Conservation (phyloP, 2,329 filamentous ascomycete genomes). For the Microdochium bolleyi region DNA sequence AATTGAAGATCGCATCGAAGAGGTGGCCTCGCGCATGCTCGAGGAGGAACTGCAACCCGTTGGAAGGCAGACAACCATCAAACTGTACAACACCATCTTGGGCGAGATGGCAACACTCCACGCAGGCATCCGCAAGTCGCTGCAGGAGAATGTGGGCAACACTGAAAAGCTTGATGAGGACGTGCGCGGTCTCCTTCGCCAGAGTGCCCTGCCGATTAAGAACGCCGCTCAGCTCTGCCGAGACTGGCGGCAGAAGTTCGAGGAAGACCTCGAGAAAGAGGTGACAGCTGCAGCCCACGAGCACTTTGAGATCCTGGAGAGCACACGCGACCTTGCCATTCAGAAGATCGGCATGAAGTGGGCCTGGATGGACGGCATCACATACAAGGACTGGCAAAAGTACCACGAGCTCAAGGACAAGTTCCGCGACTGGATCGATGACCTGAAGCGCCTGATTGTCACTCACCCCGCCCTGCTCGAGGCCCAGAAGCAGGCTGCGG, state of each 20-base stretch:
- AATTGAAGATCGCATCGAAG: slow-evolving; percentile 62
- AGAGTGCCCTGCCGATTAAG: slow-evolving; percentile 66
- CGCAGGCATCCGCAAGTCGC: slow-evolving; percentile 44
- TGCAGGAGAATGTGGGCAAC: slow-evolving; percentile 36
- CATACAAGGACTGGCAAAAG: slow-evolving; percentile 95
- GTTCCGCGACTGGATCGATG: slow-evolving; percentile 76
- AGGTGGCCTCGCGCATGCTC: slow-evolving; percentile 48
- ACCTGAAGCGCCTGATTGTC: slow-evolving; percentile 69
- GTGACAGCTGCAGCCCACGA: slow-evolving; percentile 68
- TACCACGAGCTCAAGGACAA: slow-evolving; percentile 82
- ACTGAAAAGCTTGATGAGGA: slow-evolving; percentile 31
- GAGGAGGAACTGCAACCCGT: slow-evolving; percentile 36
- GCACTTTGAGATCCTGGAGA: slow-evolving; percentile 74
- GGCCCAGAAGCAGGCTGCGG: slow-evolving; percentile 59
- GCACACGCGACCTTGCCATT: slow-evolving; percentile 74
- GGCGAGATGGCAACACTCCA: slow-evolving; percentile 12
- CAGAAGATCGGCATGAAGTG: slow-evolving; percentile 91
- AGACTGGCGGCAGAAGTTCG: slow-evolving; percentile 66
- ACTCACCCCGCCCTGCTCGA: slow-evolving; percentile 62
- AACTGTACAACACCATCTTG: slow-evolving; percentile 62
- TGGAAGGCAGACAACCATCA: slow-evolving; percentile 47
- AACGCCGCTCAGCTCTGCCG: slow-evolving; percentile 69
- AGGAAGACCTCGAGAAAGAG: slow-evolving; percentile 58
- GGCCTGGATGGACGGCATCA: slow-evolving; percentile 92
- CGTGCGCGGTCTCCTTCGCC: slow-evolving; percentile 45